Conservation (phyloP, 2,329 filamentous ascomycete genomes). For the Colletotrichum chrysophilum region DNA sequence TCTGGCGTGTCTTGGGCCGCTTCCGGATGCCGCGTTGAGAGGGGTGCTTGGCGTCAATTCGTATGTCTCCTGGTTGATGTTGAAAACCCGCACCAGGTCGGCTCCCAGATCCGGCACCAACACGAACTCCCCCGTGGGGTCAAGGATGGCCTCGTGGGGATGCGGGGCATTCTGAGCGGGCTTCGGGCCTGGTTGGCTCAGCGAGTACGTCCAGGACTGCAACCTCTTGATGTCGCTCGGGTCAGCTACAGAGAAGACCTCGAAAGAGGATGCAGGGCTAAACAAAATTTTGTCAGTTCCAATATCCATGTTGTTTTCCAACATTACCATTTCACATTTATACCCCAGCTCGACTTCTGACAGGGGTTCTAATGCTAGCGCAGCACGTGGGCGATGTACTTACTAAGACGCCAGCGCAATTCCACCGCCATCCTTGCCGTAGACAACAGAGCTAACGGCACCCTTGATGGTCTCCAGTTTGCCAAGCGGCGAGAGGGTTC, state of each 20-base stretch:
- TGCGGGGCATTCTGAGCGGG: constrained; percentile 17
- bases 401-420: constrained; percentile 24
- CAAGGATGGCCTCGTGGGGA: constrained; percentile 20
- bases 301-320: not conserved
- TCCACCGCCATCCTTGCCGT: constrained; percentile 18
- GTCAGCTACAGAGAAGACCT: constrained; percentile 17
- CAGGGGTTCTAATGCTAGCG: not conserved
- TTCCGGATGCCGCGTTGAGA: constrained; percentile 9
- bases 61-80: constrained; percentile 12
- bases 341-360: not conserved
- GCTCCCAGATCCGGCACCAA: constrained; percentile 17
- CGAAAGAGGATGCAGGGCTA: constrained; percentile 11
- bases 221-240: constrained; percentile 15
- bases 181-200: constrained; percentile 48
- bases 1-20: constrained; percentile 50
- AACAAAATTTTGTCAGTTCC: not conserved
- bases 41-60: constrained; percentile 7
- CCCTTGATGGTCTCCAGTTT: constrained; percentile 19
- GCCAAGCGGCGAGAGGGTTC: constrained; percentile 10
- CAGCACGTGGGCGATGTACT: not conserved
- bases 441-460: constrained; percentile 21
- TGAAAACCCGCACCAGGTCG: constrained; percentile 18
- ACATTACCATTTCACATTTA: not conserved
- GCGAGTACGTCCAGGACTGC: constrained; percentile 36
- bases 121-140: constrained; percentile 20